Evolutionary conservation across 1,139 yeast genomes (phyloP).

Genomic region (Suhomyces terraborum): DNA sequence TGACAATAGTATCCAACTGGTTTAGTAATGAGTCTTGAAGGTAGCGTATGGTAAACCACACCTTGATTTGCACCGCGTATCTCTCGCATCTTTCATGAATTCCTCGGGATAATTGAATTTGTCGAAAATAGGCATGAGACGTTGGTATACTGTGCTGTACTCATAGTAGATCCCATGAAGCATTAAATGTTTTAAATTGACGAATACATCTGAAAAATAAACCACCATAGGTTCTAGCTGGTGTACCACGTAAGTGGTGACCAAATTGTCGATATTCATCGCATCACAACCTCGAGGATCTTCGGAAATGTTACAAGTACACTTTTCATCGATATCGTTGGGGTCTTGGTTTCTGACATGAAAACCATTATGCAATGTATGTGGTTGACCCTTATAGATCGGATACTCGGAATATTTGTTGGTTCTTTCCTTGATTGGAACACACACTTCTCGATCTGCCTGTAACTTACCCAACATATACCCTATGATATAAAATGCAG

Average conservation of each 20-base stretch:
- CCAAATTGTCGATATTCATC: conserved; percentile 37
- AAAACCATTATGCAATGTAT: conserved; percentile 37
- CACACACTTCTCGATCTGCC: conserved; percentile 43
- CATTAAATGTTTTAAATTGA: conserved; percentile 33
- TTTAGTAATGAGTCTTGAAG: neutral
- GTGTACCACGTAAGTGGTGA: conserved; percentile 39
- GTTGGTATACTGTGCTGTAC: conserved; percentile 11
- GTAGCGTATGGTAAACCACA: conserved; percentile 14
- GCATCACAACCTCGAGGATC: conserved; percentile 30
- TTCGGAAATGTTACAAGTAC: conserved; percentile 27
- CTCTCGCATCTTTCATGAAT: conserved; percentile 17
- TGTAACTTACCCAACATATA: conserved; percentile 40
- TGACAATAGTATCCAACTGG: neutral
- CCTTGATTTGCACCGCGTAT: too few species aligned
- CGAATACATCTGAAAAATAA: conserved; percentile 30
- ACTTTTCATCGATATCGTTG: conserved; percentile 14
- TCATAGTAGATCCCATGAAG: conserved; percentile 43
- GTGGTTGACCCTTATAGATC: conserved; percentile 42
- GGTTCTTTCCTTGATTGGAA: conserved; percentile 36
- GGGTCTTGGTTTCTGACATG: conserved; percentile 20
- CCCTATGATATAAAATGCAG: conserved; percentile 38
- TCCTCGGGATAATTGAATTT: conserved; percentile 29
- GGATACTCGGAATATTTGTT: conserved; percentile 33
- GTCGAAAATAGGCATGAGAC: conserved; percentile 35
- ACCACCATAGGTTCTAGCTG: conserved; percentile 36